Evolutionary conservation across 139 green algal genomes (phyloP).

Genomic region (Micromonas commoda): DNA sequence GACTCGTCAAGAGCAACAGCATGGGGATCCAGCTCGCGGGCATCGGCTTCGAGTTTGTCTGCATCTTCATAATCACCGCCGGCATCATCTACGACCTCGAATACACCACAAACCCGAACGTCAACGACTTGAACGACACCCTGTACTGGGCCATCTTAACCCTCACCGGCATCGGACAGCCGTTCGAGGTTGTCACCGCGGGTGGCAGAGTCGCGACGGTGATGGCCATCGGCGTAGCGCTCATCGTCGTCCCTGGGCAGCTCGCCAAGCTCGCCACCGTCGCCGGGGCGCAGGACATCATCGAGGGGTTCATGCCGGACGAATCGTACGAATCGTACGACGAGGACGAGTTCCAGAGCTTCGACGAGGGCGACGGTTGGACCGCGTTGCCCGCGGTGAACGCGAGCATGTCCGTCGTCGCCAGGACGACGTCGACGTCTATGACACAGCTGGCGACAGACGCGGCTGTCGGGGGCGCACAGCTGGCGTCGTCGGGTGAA

Average conservation of each 20-base stretch:
- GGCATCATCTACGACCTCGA: constrained; percentile 28
- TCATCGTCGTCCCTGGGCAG: constrained; percentile 26
- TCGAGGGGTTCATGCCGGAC: constrained; percentile 10
- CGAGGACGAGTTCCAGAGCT: background rate
- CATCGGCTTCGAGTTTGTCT: constrained; percentile 19
- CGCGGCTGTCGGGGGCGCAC: too few relatives aligned
- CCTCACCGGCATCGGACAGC: constrained; percentile 27
- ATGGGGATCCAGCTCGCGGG: constrained; percentile 25
- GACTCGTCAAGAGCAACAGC: constrained; percentile 17
- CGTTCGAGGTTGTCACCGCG: constrained; percentile 25
- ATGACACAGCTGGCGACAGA: too few relatives aligned
- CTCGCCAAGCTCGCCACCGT: constrained; percentile 24
- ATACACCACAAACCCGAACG: background rate
- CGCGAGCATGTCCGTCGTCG: too few relatives aligned
- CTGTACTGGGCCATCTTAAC: constrained; percentile 26
- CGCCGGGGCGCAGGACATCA: constrained; percentile 7
- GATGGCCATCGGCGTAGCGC: constrained; percentile 16
- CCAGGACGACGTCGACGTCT: too few relatives aligned
- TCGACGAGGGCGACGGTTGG: background rate
- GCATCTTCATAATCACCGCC: constrained; percentile 26
- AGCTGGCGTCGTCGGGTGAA: too few relatives aligned
- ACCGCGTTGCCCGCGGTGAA: too few relatives aligned
- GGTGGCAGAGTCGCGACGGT: constrained; percentile 23
- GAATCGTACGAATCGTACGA: constrained; percentile 14
- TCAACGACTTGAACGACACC: constrained; percentile 20